Evolutionary conservation across 2,329 filamentous ascomycete species (phyloP).

Genomic region (Sporothrix inflata): DNA sequence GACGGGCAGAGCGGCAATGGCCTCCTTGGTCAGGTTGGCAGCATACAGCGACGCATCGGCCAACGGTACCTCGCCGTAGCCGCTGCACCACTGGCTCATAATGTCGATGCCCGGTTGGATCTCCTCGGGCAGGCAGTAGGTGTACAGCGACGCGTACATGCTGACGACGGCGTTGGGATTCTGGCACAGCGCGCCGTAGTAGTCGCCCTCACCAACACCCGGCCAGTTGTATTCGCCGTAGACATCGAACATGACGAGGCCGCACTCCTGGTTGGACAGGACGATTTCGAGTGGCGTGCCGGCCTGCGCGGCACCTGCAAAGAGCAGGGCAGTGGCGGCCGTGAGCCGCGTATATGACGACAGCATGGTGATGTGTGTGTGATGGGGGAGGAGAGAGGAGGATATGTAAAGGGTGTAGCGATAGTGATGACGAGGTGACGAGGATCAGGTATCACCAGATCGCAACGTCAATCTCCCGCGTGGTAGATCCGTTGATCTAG

Average conservation of each 20-base stretch:
- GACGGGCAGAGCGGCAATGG: conserved; percentile 28
- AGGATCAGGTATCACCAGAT: neutral
- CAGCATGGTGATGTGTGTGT: conserved; percentile 10
- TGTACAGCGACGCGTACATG: conserved; percentile 27
- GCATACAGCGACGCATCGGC: conserved; percentile 1
- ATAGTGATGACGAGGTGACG: neutral
- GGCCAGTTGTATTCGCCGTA: conserved; percentile 21
- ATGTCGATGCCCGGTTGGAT: neutral
- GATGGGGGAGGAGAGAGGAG: neutral
- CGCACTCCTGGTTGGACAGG: conserved; percentile 19
- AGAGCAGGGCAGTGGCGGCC: neutral
- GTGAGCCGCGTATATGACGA: conserved; percentile 18
- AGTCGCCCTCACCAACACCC: conserved; percentile 17
- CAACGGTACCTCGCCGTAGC: conserved; percentile 13
- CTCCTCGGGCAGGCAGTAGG: conserved; percentile 27
- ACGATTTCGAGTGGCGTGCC: neutral
- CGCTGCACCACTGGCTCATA: neutral
- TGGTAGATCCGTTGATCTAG: conserved; percentile 10
- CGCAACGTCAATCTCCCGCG: neutral
- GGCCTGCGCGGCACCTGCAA: neutral
- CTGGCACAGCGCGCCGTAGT: conserved; percentile 27
- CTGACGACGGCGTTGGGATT: conserved; percentile 27
- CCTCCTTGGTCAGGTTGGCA: conserved; percentile 32
- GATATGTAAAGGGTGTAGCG: neutral
- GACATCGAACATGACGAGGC: neutral